Percentiles rank a stretch among this genome's conserved stretches.
These are phyloP conservation scores for Coniella lustricola DNA, from an alignment of 2,329 filamentous ascomycete genomes.

Conservation along the genomic window DNA sequence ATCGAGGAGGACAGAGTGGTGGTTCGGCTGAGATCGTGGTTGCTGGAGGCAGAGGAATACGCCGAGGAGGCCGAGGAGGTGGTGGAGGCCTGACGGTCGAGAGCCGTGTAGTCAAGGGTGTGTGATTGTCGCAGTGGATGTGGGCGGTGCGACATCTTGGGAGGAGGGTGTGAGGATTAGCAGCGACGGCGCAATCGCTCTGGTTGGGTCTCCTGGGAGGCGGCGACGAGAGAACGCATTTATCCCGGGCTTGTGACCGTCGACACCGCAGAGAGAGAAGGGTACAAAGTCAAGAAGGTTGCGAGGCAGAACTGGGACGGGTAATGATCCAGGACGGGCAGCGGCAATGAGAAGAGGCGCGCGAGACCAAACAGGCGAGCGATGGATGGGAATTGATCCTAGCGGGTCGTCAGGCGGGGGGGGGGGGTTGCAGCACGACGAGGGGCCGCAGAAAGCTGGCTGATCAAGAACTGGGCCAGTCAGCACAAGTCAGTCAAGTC, in stretches of 20 bases:
- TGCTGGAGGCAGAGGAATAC: conserved; percentile 51
- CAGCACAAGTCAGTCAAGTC: neutral
- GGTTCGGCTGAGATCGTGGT: conserved; percentile 51
- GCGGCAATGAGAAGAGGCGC: conserved; percentile 1
- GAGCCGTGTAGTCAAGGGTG: conserved; percentile 37
- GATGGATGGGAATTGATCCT: conserved; percentile 9
- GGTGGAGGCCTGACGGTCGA: conserved; percentile 60
- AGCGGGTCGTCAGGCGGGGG: conserved; percentile 11
- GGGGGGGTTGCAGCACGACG: conserved; percentile 6
- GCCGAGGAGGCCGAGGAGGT: conserved; percentile 64
- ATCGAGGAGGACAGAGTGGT: conserved; percentile 67
- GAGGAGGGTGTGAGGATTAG: conserved; percentile 3
- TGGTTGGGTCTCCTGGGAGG: conserved; percentile 2
- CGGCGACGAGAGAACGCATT: conserved; percentile 10
- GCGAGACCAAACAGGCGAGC: neutral
- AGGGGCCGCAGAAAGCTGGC: neutral
- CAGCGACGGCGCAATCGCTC: conserved; percentile 12
- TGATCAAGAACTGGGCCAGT: conserved; percentile 7
- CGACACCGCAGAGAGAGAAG: conserved; percentile 1
- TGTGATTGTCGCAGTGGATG: conserved; percentile 53
- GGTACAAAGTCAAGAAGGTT: neutral
- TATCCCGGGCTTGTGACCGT: conserved; percentile 5
- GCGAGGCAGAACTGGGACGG: no score
- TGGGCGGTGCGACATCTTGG: conserved; percentile 47
- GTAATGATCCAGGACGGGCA: neutral